Base-by-base conservation (phyloP, 2,329 filamentous ascomycete genomes). In the Microsporum audouinii region DNA sequence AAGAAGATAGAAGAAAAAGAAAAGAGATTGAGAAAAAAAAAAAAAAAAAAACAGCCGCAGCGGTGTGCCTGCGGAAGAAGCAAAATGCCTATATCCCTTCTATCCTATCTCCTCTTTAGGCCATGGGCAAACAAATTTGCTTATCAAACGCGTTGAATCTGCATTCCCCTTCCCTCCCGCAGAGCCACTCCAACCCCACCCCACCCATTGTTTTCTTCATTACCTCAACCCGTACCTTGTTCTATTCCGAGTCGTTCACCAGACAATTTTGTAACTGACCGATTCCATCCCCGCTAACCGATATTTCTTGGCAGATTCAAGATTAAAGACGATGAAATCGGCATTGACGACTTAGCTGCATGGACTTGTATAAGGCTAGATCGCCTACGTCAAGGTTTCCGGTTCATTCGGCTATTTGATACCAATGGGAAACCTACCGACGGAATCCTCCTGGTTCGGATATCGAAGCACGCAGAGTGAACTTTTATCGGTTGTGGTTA, bases 321-420 rank as follows among this genome's bases (percentile, higher is more conserved):
- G 68, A 80, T 97, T 66, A 88, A 91, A 73, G 89, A 97, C 71
- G 88, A 95, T 66, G 88, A 92, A 72, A 83, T 91, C 66, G 85
- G 86, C 2, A 81, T 82, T 64, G 91, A 97, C 69, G 82, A 87
- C 62, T 74, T 96, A 61, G 87, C 90, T 8, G 90, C 88, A 2
- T 97, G 94, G 94, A 85, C 88, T 1, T 96, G 91, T 69, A 86
- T 95, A 67, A 82, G 91, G 43, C 82, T 97, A 27, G 91, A 96
- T 74, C 82, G 91, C 5, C 73, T 96, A 62, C 84, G 84, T 63
- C 77, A 82, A 38, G 92, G 94, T 0, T 88, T 88, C 66, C 80
- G 91, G 8, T 84, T 96, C 66, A 78, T 97, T 61, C 87, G 86
- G 67, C 76, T 97, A 62, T 79, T 88, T 64, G 86, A 95, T 70